Evolutionary conservation across 192 early-diverging fungal species (phyloP), one percentile per base, ranked within the genome.

Genomic region (Haplosporangium gracile): DNA sequence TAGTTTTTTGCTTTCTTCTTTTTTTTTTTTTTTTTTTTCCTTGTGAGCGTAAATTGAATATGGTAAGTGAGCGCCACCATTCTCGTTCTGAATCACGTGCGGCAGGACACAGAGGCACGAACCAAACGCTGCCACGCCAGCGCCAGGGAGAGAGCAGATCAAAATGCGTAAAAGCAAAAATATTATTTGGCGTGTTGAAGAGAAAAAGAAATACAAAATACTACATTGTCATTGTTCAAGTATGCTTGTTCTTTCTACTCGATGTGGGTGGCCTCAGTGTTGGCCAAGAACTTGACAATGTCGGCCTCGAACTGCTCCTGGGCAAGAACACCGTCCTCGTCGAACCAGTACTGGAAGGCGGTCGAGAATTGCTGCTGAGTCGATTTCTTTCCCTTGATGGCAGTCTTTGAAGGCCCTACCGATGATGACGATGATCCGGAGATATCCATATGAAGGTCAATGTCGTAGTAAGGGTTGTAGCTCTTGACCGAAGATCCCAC

Each of bases 281-380:
- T 88, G 32, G 89, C 86, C 42, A 93, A 78, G 22, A 90, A 90
- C 34, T 84, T 82, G 24, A 75, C 85, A 26, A 93, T 60, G 76
- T 94, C 93, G 36, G 84, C 77, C 73, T 93, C 89, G 80, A 95
- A 92, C 65, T 71, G 86, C 55, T 88, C 89, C 38, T 80, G 68
- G 26, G 88, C 92, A 83, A 95, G 83, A 75, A 93, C 90, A 74
- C 94, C 94, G 77, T 93, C 91, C 55, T 93, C 93, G 82, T 93
- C 90, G 81, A 93, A 95, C 94, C 94, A 95, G 72, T 80, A 83
- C 34, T 88, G 86, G 81, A 93, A 93, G 18, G 90, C 89, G 85
- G 90, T 90, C 57, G 83, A 89, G 70, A 92, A 90, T 43, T 89
- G 88, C 69, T 91, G 89, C 77, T 94, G 89, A 57, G 86, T 82